Conservation (phyloP, 108 stramenopile species). For the Cyclostephanos invisitatus region DNA sequence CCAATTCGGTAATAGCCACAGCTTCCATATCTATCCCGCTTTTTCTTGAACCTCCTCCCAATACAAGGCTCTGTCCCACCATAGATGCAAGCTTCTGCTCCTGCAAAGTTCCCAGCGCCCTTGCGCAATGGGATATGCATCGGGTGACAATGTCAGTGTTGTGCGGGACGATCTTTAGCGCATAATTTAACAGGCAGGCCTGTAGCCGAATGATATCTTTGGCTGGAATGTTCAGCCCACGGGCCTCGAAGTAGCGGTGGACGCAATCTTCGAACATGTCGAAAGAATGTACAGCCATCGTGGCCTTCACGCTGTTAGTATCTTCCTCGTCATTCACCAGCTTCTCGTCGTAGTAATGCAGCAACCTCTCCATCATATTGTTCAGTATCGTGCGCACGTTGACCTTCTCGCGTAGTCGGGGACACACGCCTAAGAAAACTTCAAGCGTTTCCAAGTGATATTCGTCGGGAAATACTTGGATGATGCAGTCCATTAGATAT, state of each 20-base stretch:
- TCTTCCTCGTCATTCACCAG: constrained; percentile 76
- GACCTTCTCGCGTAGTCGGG: constrained; percentile 93
- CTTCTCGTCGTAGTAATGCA: constrained; percentile 80
- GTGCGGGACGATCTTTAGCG: constrained; percentile 92
- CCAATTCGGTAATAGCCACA: constrained; percentile 83
- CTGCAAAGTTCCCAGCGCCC: constrained; percentile 49
- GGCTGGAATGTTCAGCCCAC: constrained; percentile 73
- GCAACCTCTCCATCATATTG: constrained; percentile 91
- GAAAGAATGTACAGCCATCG: constrained; percentile 82
- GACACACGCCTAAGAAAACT: constrained; percentile 84
- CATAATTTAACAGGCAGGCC: constrained; percentile 86
- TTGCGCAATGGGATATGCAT: constrained; percentile 79
- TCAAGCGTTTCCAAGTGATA: constrained; percentile 97
- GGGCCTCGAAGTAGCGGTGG: constrained; percentile 81
- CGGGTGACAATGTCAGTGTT: constrained; percentile 83
- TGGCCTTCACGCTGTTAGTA: constrained; percentile 73
- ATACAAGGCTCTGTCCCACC: constrained; percentile 48
- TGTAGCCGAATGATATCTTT: constrained; percentile 94
- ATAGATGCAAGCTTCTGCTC: constrained; percentile 62
- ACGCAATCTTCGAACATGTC: constrained; percentile 92
- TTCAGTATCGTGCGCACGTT: constrained; percentile 93
- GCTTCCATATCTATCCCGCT: constrained; percentile 64
- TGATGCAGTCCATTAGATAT: constrained; percentile 97
- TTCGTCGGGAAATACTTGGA: constrained; percentile 97
- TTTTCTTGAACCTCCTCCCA: constrained; percentile 32